Evolutionary conservation across 768 basidiomycete genomes (phyloP), one percentile per base, ranked within the genome.

Genomic region (Coprinopsis cinerea): DNA sequence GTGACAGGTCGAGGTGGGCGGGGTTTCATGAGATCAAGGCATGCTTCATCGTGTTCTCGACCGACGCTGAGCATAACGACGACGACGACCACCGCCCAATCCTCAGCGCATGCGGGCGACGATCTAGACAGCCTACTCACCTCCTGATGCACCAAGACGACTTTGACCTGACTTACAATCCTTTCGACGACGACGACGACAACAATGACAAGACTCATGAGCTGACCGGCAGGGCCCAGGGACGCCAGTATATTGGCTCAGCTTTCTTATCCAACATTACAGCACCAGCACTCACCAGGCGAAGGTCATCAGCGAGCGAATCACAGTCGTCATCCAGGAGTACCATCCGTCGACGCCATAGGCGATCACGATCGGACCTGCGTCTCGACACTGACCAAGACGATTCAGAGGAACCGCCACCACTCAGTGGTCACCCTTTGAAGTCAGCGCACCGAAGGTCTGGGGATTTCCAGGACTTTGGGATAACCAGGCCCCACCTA

Each of bases 401-500:
- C 20, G 37, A 43, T 9, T 22, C 35, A 22, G 43, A 47, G 9
- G 20, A 44, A 24, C 46, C 39, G 20, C 43, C 42, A 17, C 49
- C 47, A 41, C 40, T 48, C 44, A 53, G 45, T 17, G 51, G 35
- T 17, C 66, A 67, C 47, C 61, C 60, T 24, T 53, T 63, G 48
- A 62, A 62, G 54, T 61, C 62, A 47, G 63, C 59, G 32, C 51
- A 59, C 22, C 43, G 57, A 40, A 57, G 48, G 20, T 51, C 56
- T 15, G 43, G 58, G 51, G 46, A 54, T 48, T 47, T 60, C 54
- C 55, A 61, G 50, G 64, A 67, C 50, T 55, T 61, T 17, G 69
- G 64, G 15, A 57, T 70, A 20, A 74, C 73, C 27, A 55, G 73
- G 37, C 73, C 73, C 1, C 65, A 69, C 54, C 62, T 76, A 24